These are phyloP conservation scores for Xylaria arbuscula DNA, from an alignment of 2,329 filamentous ascomycete genomes.

Conservation along the genomic window DNA sequence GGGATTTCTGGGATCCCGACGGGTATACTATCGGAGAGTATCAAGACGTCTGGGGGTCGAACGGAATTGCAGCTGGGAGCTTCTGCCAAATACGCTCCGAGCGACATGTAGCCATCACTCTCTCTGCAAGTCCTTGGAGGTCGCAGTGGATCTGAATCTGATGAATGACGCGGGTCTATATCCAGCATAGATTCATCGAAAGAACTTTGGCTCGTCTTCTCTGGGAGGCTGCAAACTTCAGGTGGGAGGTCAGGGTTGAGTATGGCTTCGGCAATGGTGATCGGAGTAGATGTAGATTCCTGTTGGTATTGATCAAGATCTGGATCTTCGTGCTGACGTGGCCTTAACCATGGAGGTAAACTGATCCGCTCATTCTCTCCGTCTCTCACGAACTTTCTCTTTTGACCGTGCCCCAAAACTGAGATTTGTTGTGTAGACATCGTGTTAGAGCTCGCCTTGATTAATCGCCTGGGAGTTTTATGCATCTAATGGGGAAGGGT, in stretches of 20 bases:
- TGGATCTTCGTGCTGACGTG: not conserved
- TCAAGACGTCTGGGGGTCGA: constrained; percentile 2
- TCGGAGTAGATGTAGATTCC: not conserved
- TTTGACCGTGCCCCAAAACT: not conserved
- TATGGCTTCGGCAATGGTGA: not conserved
- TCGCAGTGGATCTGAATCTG: not conserved
- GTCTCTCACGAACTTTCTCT: not conserved
- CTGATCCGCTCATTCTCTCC: not conserved
- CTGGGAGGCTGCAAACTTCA: not conserved
- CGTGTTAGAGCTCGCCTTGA: not conserved
- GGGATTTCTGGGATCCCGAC: not conserved
- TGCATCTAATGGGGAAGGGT: too few relatives aligned
- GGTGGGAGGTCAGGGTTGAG: not conserved
- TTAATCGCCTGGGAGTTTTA: not conserved
- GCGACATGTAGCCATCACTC: not conserved
- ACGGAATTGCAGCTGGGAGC: constrained; percentile 19
- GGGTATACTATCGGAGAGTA: not conserved
- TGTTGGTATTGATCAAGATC: not conserved
- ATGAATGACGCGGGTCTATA: not conserved
- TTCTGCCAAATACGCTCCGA: not conserved
- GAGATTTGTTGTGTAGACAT: not conserved
- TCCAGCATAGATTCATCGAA: not conserved
- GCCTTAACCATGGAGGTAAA: too few relatives aligned
- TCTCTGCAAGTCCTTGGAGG: not conserved
- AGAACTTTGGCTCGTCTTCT: not conserved